Conservation (phyloP, 2,329 filamentous ascomycete species). For the Ophiostoma montium region DNA sequence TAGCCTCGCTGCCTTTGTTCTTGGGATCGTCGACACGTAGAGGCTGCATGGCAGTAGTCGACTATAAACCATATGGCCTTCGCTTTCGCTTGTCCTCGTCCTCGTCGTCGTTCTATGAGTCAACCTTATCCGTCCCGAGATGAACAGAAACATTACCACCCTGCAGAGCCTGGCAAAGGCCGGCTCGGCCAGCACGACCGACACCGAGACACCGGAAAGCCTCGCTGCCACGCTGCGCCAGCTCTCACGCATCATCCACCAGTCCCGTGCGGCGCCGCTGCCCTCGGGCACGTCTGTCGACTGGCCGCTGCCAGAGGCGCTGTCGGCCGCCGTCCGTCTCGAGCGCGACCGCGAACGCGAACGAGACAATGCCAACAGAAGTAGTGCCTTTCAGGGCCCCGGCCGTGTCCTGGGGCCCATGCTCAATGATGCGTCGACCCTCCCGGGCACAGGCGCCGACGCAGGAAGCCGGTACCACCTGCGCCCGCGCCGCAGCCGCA, state of each 20-base stretch:
- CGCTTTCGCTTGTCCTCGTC: too few species aligned
- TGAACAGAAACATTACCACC: not conserved
- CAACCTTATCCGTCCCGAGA: too few species aligned
- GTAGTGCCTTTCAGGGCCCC: not conserved
- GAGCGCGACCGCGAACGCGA: not conserved
- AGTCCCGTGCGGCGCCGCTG: not conserved
- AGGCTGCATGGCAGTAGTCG: too few species aligned
- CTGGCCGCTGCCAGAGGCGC: not conserved
- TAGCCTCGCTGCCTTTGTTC: too few species aligned
- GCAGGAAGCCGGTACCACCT: not conserved
- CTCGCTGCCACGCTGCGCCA: not conserved
- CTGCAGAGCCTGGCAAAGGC: not conserved
- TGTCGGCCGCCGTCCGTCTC: not conserved
- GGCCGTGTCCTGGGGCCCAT: slow-evolving; percentile 1
- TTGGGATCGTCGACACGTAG: too few species aligned
- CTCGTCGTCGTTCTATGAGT: too few species aligned
- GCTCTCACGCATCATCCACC: not conserved
- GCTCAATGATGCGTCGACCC: not conserved
- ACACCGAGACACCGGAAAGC: not conserved
- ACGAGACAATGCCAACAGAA: not conserved
- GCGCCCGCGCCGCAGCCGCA: not conserved
- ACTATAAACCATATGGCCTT: too few species aligned
- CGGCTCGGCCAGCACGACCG: not conserved
- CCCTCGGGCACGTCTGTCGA: not conserved
- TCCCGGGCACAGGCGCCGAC: not conserved